Percentiles rank a stretch among this genome's conserved stretches.
Conservation (phyloP, 352 stramenopile species). For the Phytophthora sansomeana region DNA sequence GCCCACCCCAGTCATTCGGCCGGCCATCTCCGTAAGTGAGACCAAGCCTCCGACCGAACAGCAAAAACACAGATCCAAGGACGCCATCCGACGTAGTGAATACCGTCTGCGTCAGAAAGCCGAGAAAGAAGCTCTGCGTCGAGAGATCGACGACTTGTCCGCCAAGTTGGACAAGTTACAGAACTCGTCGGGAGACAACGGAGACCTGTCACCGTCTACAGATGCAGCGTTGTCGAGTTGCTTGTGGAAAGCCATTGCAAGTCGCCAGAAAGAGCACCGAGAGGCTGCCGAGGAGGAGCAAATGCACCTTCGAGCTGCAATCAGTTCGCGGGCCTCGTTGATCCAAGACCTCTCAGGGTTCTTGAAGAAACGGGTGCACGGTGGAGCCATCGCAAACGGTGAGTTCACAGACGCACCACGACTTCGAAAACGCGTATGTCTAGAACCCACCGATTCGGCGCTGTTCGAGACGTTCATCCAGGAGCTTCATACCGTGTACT, state of each 20-base stretch:
- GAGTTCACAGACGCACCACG: slow-evolving; percentile 16
- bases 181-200: slow-evolving; percentile 1
- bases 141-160: slow-evolving; percentile 41
- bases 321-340: slow-evolving; percentile 34
- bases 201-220: slow-evolving; percentile 15
- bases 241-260: slow-evolving; percentile 44
- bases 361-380: slow-evolving; percentile 31
- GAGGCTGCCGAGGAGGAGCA: slow-evolving; percentile 37
- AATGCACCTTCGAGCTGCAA: slow-evolving; percentile 27
- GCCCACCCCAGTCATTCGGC: background rate
- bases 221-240: slow-evolving; percentile 28
- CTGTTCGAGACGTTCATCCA: slow-evolving; percentile 49
- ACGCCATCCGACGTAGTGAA: slow-evolving; percentile 38
- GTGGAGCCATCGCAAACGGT: slow-evolving; percentile 8
- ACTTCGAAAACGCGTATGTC: slow-evolving; percentile 29
- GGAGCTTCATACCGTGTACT: slow-evolving; percentile 37
- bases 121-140: slow-evolving; percentile 42
- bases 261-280: slow-evolving; percentile 35
- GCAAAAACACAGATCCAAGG: slow-evolving; percentile 27
- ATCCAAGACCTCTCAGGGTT: slow-evolving; percentile 39
- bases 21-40: background rate
- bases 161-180: slow-evolving; percentile 36
- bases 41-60: slow-evolving; percentile 3
- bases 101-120: slow-evolving; percentile 48
- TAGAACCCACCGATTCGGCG: slow-evolving; percentile 36